Conservation (phyloP, 2,329 filamentous ascomycete genomes). For the Fusarium sulawesiense region DNA sequence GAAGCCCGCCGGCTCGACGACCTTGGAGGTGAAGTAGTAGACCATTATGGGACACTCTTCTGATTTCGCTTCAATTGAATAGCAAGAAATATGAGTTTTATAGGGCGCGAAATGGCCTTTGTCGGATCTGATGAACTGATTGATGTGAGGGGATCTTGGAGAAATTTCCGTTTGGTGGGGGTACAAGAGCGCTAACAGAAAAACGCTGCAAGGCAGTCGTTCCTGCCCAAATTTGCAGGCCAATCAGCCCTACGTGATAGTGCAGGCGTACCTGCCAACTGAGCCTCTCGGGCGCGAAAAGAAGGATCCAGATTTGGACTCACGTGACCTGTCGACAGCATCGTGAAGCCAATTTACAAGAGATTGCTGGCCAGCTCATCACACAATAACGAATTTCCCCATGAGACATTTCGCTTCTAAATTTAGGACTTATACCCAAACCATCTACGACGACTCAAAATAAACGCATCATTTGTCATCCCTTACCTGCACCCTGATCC, state of each 20-base stretch:
- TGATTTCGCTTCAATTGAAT: rapidly evolving
- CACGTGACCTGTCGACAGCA: slow-evolving; percentile 26
- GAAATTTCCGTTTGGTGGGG: slow-evolving; percentile 36
- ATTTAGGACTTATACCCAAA: neutral
- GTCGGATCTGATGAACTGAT: neutral
- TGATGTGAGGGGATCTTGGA: slow-evolving; percentile 39
- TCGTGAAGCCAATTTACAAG: neutral
- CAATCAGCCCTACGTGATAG: neutral
- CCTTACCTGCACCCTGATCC: neutral
- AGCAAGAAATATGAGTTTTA: neutral
- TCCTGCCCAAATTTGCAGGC: too few relatives aligned
- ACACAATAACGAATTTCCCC: too few relatives aligned
- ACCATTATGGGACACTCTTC: slow-evolving; percentile 71
- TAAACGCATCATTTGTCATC: neutral
- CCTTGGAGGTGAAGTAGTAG: slow-evolving; percentile 92
- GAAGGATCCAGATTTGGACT: neutral
- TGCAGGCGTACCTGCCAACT: neutral
- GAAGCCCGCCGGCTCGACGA: slow-evolving; percentile 83
- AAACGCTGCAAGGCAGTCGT: neutral
- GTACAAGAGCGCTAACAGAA: slow-evolving; percentile 34
- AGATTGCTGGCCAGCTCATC: neutral
- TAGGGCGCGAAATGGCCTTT: neutral
- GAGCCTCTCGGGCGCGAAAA: neutral
- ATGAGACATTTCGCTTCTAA: neutral
- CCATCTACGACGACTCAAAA: neutral